Conservation (phyloP, 805 yeast species). For the Maudiozyma barnettii region DNA sequence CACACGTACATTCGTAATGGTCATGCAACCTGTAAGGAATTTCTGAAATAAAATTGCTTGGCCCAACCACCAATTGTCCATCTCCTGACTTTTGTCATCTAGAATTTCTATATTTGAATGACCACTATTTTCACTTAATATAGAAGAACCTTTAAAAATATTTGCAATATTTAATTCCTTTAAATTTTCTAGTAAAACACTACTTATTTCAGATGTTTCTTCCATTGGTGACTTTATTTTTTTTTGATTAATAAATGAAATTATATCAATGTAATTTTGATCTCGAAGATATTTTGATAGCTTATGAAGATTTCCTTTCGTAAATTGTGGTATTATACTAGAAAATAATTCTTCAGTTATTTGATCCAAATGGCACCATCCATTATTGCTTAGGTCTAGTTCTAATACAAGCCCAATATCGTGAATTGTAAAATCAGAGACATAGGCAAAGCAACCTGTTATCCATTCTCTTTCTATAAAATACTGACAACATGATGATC, state of each 20-base stretch:
- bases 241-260: constrained; percentile 39
- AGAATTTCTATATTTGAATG: constrained; percentile 6
- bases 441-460: constrained; percentile 34
- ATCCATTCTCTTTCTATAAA: constrained; percentile 31
- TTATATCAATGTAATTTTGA: constrained; percentile 36
- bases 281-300: constrained; percentile 40
- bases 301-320: constrained; percentile 11
- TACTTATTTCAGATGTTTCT: constrained; percentile 36
- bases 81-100: constrained; percentile 23
- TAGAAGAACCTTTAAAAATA: constrained; percentile 35
- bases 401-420: constrained; percentile 42
- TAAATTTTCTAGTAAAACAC: constrained; percentile 34
- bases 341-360: constrained; percentile 32
- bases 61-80: constrained; percentile 35
- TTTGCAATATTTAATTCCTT: constrained; percentile 28
- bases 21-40: constrained; percentile 27
- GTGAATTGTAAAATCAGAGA: constrained; percentile 31
- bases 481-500: constrained; percentile 38
- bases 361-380: constrained; percentile 29
- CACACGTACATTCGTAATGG: constrained; percentile 27
- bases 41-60: constrained; percentile 31
- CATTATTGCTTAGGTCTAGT: constrained; percentile 38
- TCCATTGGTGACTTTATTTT: constrained; percentile 33
- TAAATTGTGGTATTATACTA: constrained; percentile 10
- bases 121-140: constrained; percentile 18